phyloP scores from a whole-genome alignment of 768 basidiomycete genomes.

The Candolleomyces aberdarensis region DNA sequence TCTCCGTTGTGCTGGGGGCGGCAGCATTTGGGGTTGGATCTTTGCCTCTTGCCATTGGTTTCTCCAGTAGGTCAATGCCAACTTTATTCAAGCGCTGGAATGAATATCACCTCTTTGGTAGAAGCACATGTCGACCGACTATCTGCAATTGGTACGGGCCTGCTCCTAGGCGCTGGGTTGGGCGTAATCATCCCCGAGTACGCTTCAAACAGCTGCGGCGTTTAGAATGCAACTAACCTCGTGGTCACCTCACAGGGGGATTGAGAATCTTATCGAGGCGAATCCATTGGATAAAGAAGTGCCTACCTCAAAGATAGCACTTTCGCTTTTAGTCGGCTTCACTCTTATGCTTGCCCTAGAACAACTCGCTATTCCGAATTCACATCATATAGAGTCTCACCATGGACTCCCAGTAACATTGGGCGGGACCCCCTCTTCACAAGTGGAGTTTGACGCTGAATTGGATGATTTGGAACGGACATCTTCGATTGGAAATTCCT shows the following conservation, averaged over 20 bases:
- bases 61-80: conserved; percentile 53
- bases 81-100: conserved; percentile 11
- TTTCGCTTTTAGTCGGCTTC: conserved; percentile 64
- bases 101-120: not conserved
- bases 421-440: conserved; percentile 13
- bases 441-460: conserved; percentile 60
- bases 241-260: conserved; percentile 47
- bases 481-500: conserved; percentile 13
- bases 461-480: conserved; percentile 51
- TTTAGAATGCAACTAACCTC: not conserved
- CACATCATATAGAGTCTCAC: conserved; percentile 24
- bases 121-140: conserved; percentile 36
- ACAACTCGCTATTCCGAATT: conserved; percentile 53
- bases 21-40: conserved; percentile 69
- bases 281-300: conserved; percentile 29
- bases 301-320: conserved; percentile 53
- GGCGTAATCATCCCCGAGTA: conserved; percentile 94
- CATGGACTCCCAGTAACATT: conserved; percentile 2
- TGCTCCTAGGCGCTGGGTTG: conserved; percentile 85
- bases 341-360: conserved; percentile 66
- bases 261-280: conserved; percentile 54
- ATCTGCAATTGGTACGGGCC: conserved; percentile 68
- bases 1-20: conserved; percentile 60
- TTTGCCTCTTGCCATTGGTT: conserved; percentile 69
- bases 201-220: conserved; percentile 26